phyloP scores from a whole-genome alignment of 2,329 filamentous ascomycete genomes.

The Penicillium brasilianum region DNA sequence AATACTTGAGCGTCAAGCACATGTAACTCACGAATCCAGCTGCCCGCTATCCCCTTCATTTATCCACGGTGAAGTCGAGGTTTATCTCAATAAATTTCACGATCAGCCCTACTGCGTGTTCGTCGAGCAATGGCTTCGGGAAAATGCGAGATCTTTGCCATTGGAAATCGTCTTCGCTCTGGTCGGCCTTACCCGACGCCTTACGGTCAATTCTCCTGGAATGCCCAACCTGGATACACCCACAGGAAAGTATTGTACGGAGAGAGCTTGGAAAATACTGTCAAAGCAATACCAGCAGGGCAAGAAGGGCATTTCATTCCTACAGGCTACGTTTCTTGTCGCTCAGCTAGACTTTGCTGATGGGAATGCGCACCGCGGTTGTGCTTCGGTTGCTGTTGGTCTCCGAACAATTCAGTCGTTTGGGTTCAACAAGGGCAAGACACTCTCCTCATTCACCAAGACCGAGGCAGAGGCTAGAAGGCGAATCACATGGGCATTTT shows the following conservation, averaged over 20 bases:
- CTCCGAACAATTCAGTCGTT: conserved; percentile 30
- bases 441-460: conserved; percentile 8
- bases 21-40: background rate
- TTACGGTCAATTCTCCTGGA: conserved; percentile 19
- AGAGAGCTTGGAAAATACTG: conserved; percentile 30
- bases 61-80: conserved; percentile 27
- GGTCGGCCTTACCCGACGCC: conserved; percentile 31
- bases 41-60: conserved; percentile 9
- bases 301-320: conserved; percentile 25
- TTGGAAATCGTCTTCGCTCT: conserved; percentile 29
- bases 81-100: conserved; percentile 31
- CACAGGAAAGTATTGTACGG: conserved; percentile 15
- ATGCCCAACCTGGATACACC: conserved; percentile 1
- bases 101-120: conserved; percentile 36
- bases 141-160: conserved; percentile 18
- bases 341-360: conserved; percentile 34
- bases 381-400: conserved; percentile 28
- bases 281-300: conserved; percentile 24
- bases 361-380: conserved; percentile 30
- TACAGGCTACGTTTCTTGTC: conserved; percentile 33
- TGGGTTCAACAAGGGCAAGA: conserved; percentile 26
- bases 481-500: conserved; percentile 34
- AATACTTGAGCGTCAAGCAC: background rate
- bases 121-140: conserved; percentile 24
- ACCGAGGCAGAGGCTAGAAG: conserved; percentile 23